Evolutionary conservation across 2,329 filamentous ascomycete genomes (phyloP).

Genomic region (Colletotrichum chlorophyti): DNA sequence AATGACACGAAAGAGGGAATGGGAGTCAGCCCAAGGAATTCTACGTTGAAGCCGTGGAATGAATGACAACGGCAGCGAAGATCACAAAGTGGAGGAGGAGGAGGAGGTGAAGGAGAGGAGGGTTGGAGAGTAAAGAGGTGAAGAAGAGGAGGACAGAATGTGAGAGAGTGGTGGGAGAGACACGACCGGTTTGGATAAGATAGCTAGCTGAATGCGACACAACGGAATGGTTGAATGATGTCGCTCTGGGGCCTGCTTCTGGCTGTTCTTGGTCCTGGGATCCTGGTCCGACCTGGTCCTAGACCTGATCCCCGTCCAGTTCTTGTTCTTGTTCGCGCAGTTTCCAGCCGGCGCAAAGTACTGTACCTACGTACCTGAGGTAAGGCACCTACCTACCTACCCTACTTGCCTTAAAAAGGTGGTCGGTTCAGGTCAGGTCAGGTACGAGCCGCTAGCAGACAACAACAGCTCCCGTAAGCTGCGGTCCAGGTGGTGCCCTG

Average conservation of each 20-base stretch:
- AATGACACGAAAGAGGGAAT: constrained; percentile 12
- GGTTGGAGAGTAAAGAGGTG: constrained; percentile 1
- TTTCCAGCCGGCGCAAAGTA: too few relatives aligned
- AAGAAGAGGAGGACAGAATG: not conserved
- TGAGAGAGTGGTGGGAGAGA: constrained; percentile 4
- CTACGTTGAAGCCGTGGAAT: constrained; percentile 22
- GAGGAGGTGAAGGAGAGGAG: constrained; percentile 1
- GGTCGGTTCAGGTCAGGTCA: not conserved
- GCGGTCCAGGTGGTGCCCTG: constrained; percentile 8
- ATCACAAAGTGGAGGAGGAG: too few relatives aligned
- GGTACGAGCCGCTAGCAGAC: not conserved
- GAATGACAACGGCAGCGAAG: constrained; percentile 20
- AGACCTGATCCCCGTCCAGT: too few relatives aligned
- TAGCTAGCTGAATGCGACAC: constrained; percentile 1
- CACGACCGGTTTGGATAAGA: too few relatives aligned
- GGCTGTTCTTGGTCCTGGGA: too few relatives aligned
- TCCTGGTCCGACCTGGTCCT: too few relatives aligned
- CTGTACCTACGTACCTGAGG: constrained; percentile 6
- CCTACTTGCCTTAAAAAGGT: too few relatives aligned
- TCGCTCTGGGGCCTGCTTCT: constrained; percentile 8
- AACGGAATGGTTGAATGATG: constrained; percentile 23
- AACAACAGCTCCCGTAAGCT: too few relatives aligned
- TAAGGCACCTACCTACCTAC: too few relatives aligned
- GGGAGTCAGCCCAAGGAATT: constrained; percentile 3
- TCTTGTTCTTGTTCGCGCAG: too few relatives aligned